Evolutionary conservation across 257 asterid genomes (phyloP).

Genomic region (Petrea volubilis): DNA sequence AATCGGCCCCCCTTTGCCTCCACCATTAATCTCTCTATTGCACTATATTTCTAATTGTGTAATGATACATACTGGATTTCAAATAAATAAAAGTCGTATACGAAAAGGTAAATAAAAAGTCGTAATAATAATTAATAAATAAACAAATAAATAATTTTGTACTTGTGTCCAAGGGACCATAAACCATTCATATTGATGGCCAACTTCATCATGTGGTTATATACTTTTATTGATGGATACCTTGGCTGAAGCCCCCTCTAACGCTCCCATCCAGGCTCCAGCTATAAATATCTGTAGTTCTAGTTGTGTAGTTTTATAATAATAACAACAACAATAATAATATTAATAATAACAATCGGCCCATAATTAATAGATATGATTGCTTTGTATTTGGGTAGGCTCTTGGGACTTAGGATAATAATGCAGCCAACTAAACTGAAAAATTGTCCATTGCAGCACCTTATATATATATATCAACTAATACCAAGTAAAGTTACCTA

Average conservation of each 20-base stretch:
- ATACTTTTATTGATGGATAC: background rate
- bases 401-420: background rate
- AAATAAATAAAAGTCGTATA: background rate
- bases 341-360: too few species aligned
- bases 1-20: background rate
- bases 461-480: too few species aligned
- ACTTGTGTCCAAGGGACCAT: background rate
- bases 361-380: too few species aligned
- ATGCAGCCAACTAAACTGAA: background rate
- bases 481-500: too few species aligned
- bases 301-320: too few species aligned
- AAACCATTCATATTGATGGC: background rate
- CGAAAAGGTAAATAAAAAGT: background rate
- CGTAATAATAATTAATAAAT: background rate
- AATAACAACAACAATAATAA: too few species aligned
- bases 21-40: too few species aligned
- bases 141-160: background rate
- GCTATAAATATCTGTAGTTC: background rate
- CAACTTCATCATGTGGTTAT: background rate
- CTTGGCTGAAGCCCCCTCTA: background rate
- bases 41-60: background rate
- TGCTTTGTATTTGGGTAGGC: background rate
- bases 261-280: constrained; percentile 2
- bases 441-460: too few species aligned
- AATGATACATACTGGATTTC: background rate